phyloP scores from a whole-genome alignment of 768 basidiomycete species.

The Favolaschia claudopus region DNA sequence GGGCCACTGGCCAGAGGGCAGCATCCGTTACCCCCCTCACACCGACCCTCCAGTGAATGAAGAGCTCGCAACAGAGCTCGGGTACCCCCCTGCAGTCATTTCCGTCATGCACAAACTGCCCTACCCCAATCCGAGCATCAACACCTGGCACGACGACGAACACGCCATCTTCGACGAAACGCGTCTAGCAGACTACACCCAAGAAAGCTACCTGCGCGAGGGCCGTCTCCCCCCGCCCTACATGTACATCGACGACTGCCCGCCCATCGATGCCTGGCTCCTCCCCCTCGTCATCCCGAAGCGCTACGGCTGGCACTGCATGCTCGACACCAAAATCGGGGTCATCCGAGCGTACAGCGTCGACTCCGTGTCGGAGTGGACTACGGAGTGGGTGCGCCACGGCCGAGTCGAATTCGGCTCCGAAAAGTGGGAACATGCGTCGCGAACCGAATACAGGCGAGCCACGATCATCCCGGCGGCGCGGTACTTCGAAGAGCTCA shows the following conservation, averaged over 20 bases:
- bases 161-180: neutral
- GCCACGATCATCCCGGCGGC: conserved; percentile 11
- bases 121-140: neutral
- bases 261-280: conserved; percentile 19
- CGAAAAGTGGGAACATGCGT: neutral
- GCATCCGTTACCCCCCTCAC: conserved; percentile 13
- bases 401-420: neutral
- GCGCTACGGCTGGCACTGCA: conserved; percentile 13
- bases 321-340: conserved; percentile 23
- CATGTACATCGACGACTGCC: neutral
- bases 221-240: conserved; percentile 13
- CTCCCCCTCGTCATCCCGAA: conserved; percentile 13
- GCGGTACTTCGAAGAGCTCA: conserved; percentile 10
- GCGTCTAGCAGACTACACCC: conserved; percentile 9
- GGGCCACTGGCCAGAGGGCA: conserved; percentile 18
- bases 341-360: conserved; percentile 7
- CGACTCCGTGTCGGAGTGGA: neutral
- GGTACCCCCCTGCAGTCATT: conserved; percentile 7
- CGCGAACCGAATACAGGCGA: conserved; percentile 11
- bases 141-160: neutral
- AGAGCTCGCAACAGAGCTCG: conserved; percentile 8
- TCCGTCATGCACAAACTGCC: conserved; percentile 16
- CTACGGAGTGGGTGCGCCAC: conserved; percentile 13
- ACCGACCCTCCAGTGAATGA: conserved; percentile 3
- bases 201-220: neutral